phyloP scores from a whole-genome alignment of 2,329 filamentous ascomycete genomes.

The Aspergillus sp. region DNA sequence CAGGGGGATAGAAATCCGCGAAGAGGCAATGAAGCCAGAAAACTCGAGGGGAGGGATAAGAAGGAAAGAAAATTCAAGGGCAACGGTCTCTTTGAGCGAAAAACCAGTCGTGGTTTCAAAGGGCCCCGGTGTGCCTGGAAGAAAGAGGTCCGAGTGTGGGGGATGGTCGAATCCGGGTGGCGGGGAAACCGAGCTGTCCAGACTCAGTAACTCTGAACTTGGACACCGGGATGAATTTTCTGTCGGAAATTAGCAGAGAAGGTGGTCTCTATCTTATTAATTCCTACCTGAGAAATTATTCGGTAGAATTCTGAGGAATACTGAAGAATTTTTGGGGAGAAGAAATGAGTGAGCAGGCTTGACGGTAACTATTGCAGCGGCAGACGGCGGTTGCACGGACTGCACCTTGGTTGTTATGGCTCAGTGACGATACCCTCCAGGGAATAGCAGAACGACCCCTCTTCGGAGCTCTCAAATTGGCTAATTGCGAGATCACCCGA shows the following conservation, averaged over 20 bases:
- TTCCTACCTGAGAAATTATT: background rate
- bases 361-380: background rate
- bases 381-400: constrained; percentile 10
- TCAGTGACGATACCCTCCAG: constrained; percentile 2
- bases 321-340: background rate
- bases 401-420: background rate
- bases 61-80: background rate
- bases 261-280: background rate
- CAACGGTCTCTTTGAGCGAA: background rate
- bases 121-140: background rate
- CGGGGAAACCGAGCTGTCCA: constrained; percentile 2
- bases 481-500: constrained; percentile 6
- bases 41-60: background rate
- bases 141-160: background rate
- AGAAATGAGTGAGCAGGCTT: background rate
- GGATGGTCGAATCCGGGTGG: constrained; percentile 12
- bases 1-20: background rate
- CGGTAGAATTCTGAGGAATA: background rate
- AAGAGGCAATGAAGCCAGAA: background rate
- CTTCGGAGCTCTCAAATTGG: constrained; percentile 3
- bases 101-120: background rate
- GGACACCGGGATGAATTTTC: background rate
- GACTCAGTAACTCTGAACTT: background rate
- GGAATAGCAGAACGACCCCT: constrained; percentile 10
- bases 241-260: background rate